phyloP scores from a whole-genome alignment of 257 asterid genomes.

The Solanum sejunctum region DNA sequence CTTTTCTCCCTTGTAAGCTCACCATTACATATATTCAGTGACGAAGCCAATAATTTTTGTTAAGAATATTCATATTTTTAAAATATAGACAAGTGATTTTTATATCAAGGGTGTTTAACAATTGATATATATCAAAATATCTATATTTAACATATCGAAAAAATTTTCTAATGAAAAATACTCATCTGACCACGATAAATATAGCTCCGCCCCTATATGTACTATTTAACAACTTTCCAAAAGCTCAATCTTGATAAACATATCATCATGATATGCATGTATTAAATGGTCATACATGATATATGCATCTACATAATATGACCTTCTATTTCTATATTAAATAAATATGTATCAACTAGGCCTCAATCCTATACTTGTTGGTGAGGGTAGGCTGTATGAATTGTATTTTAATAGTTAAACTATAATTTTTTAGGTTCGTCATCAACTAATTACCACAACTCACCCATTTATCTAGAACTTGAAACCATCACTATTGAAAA shows the following conservation, averaged over 20 bases:
- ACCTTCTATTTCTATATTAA: not conserved
- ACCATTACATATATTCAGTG: not conserved
- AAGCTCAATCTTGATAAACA: not conserved
- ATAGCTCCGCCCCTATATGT: not conserved
- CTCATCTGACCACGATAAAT: not conserved
- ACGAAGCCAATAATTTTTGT: too few species aligned
- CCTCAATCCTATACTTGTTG: not conserved
- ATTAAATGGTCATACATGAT: not conserved
- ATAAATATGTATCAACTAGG: not conserved
- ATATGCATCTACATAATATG: not conserved
- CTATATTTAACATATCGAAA: too few species aligned
- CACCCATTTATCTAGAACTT: not conserved
- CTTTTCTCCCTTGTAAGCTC: not conserved
- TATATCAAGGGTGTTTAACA: too few species aligned
- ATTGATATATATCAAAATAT: too few species aligned
- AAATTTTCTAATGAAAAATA: too few species aligned
- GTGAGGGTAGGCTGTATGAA: not conserved
- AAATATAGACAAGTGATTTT: too few species aligned
- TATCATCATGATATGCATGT: constrained; percentile 6
- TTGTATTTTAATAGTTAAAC: not conserved
- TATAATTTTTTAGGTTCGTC: not conserved
- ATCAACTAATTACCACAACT: not conserved
- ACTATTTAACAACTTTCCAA: not conserved
- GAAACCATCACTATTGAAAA: not conserved
- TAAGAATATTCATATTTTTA: too few species aligned